Percentiles rank a stretch among this genome's conserved stretches.
Evolutionary conservation across 495 filamentous ascomycete species (phyloP).

Genomic region (Arthonia radiata): DNA sequence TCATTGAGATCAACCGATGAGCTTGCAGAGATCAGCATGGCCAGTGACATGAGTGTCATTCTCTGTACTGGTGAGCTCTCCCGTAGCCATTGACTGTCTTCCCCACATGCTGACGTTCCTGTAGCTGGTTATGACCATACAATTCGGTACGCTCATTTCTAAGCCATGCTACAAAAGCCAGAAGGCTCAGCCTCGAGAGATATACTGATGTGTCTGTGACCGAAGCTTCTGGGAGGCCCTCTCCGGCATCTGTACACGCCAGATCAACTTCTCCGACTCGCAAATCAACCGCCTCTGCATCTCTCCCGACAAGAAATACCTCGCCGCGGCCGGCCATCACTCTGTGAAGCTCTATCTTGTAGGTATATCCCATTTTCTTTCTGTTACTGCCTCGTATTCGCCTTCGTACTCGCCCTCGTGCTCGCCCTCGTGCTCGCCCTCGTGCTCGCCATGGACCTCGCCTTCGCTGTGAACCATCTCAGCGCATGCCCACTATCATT

Average conservation of each 20-base stretch:
- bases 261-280: slow-evolving; percentile 90
- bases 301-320: slow-evolving; percentile 86
- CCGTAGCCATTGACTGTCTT: neutral
- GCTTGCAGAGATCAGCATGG: no score
- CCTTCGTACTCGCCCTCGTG: no score
- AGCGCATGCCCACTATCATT: no score
- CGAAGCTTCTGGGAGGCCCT: slow-evolving; percentile 91
- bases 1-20: no score
- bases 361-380: no score
- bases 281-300: slow-evolving; percentile 98
- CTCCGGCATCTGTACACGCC: slow-evolving; percentile 90
- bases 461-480: no score
- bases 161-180: neutral
- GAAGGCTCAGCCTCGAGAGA: neutral
- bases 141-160: slow-evolving; percentile 43
- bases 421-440: no score
- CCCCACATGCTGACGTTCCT: slow-evolving; percentile 20
- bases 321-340: slow-evolving; percentile 84
- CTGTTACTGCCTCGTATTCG: no score
- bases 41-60: slow-evolving; percentile 81
- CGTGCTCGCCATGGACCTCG: no score
- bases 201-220: slow-evolving; percentile 3
- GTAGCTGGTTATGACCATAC: slow-evolving; percentile 96
- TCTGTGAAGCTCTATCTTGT: slow-evolving; percentile 90
- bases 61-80: slow-evolving; percentile 48